These are phyloP conservation scores for Fomitiporia mediterranea DNA, from an alignment of 1,284 basidiomycete genomes.

Conservation along the genomic window DNA sequence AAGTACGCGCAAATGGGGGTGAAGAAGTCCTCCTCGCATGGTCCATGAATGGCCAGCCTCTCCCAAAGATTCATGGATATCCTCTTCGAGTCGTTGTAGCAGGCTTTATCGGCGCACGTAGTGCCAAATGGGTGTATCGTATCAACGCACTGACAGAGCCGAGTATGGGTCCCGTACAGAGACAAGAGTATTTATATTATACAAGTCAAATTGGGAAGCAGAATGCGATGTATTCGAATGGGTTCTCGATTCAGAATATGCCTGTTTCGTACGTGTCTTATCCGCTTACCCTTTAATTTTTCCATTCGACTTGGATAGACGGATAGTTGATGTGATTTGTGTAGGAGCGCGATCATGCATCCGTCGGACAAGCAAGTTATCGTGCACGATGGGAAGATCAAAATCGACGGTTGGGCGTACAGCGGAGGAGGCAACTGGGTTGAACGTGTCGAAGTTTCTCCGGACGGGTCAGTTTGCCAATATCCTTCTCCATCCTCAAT, in stretches of 20 bases:
- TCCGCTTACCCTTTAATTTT: not conserved
- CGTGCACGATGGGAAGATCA: conserved; percentile 44
- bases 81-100: conserved; percentile 51
- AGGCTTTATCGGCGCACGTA: conserved; percentile 56
- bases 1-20: conserved; percentile 36
- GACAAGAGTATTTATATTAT: conserved; percentile 52
- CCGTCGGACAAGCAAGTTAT: conserved; percentile 44
- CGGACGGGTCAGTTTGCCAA: conserved; percentile 39
- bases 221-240: conserved; percentile 45
- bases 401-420: conserved; percentile 49
- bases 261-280: conserved; percentile 44
- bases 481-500: not conserved
- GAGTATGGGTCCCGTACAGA: conserved; percentile 49
- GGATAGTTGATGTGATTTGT: not conserved
- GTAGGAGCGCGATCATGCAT: conserved; percentile 46
- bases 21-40: conserved; percentile 54
- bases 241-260: conserved; percentile 52
- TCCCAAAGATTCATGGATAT: conserved; percentile 52
- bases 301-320: not conserved
- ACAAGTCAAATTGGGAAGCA: conserved; percentile 48
- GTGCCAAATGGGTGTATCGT: conserved; percentile 52
- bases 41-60: conserved; percentile 54
- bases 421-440: conserved; percentile 55
- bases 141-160: conserved; percentile 48
- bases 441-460: conserved; percentile 50